Evolutionary conservation across 2,329 filamentous ascomycete genomes (phyloP).

Genomic region (Trichoderma simmonsii): DNA sequence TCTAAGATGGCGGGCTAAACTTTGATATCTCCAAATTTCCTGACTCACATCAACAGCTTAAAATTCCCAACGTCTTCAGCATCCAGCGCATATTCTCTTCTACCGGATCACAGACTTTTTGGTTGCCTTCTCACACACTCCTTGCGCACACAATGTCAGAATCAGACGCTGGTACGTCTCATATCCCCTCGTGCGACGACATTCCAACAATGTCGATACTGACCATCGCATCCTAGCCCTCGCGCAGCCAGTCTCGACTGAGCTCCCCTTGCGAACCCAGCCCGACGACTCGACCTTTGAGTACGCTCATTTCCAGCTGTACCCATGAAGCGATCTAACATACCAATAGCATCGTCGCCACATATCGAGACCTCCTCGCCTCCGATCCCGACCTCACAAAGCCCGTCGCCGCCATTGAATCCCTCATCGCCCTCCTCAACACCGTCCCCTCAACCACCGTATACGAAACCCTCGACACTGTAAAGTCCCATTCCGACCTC

Average conservation of each 20-base stretch:
- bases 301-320: constrained; percentile 22
- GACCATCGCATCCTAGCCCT: constrained; percentile 1
- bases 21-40: background rate
- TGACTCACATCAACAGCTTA: background rate
- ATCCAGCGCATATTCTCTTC: background rate
- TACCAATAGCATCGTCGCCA: constrained; percentile 52
- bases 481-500: constrained; percentile 71
- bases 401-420: constrained; percentile 91
- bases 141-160: background rate
- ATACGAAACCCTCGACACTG: constrained; percentile 86
- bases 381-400: constrained; percentile 84
- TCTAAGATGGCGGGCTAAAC: no score
- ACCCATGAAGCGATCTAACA: background rate
- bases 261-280: constrained; percentile 27
- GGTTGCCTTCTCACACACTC: background rate
- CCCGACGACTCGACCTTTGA: constrained; percentile 33
- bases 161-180: background rate
- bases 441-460: constrained; percentile 79
- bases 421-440: constrained; percentile 81
- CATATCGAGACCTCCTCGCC: constrained; percentile 53
- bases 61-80: background rate
- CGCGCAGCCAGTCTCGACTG: constrained; percentile 4
- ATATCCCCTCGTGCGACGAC: no score
- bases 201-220: background rate
- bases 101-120: background rate